Evolutionary conservation across 768 basidiomycete species (phyloP), one percentile per base, ranked within the genome.

Genomic region (Grammothele lineata): DNA sequence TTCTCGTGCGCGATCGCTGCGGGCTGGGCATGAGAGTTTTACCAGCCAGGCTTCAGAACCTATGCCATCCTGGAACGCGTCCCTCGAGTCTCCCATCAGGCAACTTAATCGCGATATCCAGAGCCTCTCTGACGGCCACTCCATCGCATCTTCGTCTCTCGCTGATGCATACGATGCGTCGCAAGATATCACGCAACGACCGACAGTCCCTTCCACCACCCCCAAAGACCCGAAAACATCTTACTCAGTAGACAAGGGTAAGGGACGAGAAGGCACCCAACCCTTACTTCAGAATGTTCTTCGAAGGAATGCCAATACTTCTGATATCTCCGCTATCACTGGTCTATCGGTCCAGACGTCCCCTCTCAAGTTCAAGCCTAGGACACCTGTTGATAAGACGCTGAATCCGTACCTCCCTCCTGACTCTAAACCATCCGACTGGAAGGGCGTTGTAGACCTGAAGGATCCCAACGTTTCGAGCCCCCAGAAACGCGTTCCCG

Each of bases 401-500:
- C 66, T 71, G 11, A 86, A 85, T 47, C 80, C 83, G 1, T 82
- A 85, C 59, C 71, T 87, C 6, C 74, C 82, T 0, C 61, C 72
- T 3, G 70, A 75, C 39, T 65, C 67, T 2, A 61, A 73, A 5
- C 75, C 81, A 2, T 63, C 67, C 9, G 66, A 80, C 14, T 89
- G 87, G 86, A 77, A 77, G 57, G 87, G 87, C 9, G 65, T 92
- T 26, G 83, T 90, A 26, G 79, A 94, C 64, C 74, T 90, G 3
- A 72, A 75, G 15, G 78, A 79, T 48, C 74, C 81, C 5, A 70
- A 72, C 23, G 66, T 76, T 15, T 57, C 67, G 18, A 78, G 78
- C 15, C 77, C 76, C 17, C 68, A 62, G 45, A 73, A 25, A 44
- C 62, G 68, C 51, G 40, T 45, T 14, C 42, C 51, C 21, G 43